Evolutionary conservation across 2,329 filamentous ascomycete species (phyloP).

Genomic region (Cryphonectria radicalis): DNA sequence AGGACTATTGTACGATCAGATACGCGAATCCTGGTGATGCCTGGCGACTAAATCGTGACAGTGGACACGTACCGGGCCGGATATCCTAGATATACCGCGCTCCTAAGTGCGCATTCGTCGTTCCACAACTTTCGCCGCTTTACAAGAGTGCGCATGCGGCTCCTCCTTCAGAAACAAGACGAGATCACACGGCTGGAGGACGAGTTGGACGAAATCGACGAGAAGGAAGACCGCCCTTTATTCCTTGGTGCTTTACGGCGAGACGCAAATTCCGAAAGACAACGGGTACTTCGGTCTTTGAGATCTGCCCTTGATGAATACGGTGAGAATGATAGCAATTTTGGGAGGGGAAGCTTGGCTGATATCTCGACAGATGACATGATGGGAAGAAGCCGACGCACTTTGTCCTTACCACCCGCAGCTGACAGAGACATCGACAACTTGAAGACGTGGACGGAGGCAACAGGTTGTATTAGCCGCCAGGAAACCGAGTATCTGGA

Average conservation of each 20-base stretch:
- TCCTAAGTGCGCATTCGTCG: background rate
- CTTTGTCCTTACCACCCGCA: background rate
- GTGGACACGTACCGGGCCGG: background rate
- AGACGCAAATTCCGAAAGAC: background rate
- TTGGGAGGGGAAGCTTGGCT: no score
- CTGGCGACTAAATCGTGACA: background rate
- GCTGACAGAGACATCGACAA: background rate
- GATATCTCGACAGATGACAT: background rate
- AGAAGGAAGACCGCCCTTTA: background rate
- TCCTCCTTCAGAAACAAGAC: conserved; percentile 9
- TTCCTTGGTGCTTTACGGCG: background rate
- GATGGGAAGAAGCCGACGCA: background rate
- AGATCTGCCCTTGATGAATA: background rate
- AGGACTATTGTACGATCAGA: no score
- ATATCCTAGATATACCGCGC: background rate
- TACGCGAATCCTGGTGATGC: no score
- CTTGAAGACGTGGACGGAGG: background rate
- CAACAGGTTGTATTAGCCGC: background rate
- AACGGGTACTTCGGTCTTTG: background rate
- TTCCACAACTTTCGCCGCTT: background rate
- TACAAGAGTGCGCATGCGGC: background rate
- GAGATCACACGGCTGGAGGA: background rate
- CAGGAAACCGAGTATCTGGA: background rate
- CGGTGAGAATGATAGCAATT: background rate
- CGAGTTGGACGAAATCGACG: background rate